Evolutionary conservation across 805 yeast genomes (phyloP).

Genomic region (Myxozyma melibiosi): DNA sequence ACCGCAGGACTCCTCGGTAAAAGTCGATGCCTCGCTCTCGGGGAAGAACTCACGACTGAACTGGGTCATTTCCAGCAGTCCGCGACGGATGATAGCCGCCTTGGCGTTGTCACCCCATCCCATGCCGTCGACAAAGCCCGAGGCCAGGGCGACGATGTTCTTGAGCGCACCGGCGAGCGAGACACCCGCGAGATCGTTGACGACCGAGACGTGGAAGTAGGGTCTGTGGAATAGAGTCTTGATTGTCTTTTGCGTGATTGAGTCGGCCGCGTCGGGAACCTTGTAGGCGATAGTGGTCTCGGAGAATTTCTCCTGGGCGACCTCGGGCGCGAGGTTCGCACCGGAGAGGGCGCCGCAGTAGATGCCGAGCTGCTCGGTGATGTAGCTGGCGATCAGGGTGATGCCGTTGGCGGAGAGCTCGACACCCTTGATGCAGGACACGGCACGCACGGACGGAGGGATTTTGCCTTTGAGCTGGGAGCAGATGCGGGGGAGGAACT

Average conservation of each 20-base stretch:
- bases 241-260: constrained; percentile 17
- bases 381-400: constrained; percentile 74
- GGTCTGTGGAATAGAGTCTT: constrained; percentile 93
- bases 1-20: constrained; percentile 93
- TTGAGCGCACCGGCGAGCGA: constrained; percentile 96
- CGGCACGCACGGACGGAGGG: constrained; percentile 72
- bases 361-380: constrained; percentile 78
- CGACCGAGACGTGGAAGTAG: constrained; percentile 94
- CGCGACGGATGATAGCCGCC: constrained; percentile 96
- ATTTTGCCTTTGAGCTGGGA: constrained; percentile 58
- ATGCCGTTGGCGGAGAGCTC: constrained; percentile 86
- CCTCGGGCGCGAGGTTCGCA: constrained; percentile 96
- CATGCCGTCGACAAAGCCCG: constrained; percentile 95
- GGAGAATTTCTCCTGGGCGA: constrained; percentile 93
- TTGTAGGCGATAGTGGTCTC: constrained; percentile 96
- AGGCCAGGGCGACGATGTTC: constrained; percentile 93
- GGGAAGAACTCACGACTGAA: constrained; percentile 85
- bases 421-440: constrained; percentile 94
- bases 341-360: constrained; percentile 97
- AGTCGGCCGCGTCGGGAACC: constrained; percentile 48
- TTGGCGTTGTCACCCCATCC: constrained; percentile 99
- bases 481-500: constrained; percentile 79
- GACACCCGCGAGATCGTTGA: constrained; percentile 92
- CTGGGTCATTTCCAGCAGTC: constrained; percentile 83
- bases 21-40: constrained; percentile 68